phyloP scores from a whole-genome alignment of 2,329 filamentous ascomycete species.

The Aspergillus amoenus region DNA sequence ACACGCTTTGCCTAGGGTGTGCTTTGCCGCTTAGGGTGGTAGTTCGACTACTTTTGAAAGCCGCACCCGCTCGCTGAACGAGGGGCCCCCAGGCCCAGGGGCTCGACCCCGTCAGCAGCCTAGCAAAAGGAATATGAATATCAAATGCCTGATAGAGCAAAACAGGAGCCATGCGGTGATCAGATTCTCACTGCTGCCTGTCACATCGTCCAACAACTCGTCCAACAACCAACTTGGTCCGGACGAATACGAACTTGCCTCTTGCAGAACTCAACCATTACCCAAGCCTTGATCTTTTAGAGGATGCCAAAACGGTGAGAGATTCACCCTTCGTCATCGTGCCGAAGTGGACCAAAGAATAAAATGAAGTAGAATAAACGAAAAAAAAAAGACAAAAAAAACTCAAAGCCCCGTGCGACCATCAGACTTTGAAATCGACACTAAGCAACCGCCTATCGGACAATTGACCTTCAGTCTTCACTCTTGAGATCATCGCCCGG shows the following conservation, averaged over 20 bases:
- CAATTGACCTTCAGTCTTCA: constrained; percentile 11
- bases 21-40: too few species aligned
- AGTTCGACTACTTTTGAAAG: too few species aligned
- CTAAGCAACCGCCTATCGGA: constrained; percentile 19
- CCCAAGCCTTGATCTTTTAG: neutral
- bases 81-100: neutral
- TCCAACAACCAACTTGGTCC: neutral
- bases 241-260: neutral
- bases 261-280: neutral
- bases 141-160: neutral
- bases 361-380: neutral
- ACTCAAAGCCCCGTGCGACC: constrained; percentile 6
- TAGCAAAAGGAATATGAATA: constrained; percentile 1
- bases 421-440: constrained; percentile 18
- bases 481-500: constrained; percentile 21
- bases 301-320: neutral
- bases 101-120: neutral
- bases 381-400: constrained; percentile 3
- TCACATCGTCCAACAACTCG: neutral
- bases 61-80: too few species aligned
- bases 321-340: neutral
- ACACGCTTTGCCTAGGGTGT: too few species aligned
- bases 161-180: neutral
- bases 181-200: neutral
- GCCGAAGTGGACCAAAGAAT: neutral